A percentile compares a stretch with the other conserved stretches of the same genome.
phyloP scores from a whole-genome alignment of 2,329 filamentous ascomycete species.

The Teratosphaeria epicoccoides region DNA sequence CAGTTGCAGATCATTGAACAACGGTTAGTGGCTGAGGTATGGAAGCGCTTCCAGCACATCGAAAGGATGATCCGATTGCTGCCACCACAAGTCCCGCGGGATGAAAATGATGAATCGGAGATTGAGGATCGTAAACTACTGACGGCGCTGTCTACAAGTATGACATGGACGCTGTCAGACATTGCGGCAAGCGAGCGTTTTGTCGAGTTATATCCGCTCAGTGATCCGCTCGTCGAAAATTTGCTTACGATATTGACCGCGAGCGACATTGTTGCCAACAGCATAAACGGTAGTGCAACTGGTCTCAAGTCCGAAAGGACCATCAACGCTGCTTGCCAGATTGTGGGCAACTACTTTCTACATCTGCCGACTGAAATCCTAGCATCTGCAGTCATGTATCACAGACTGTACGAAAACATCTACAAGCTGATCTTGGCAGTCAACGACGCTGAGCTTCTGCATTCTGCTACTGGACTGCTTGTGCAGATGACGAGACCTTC shows the following conservation, averaged over 20 bases:
- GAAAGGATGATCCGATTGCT: constrained; percentile 2
- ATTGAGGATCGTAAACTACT: constrained; percentile 13
- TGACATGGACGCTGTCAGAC: constrained; percentile 23
- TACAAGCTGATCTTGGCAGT: constrained; percentile 1
- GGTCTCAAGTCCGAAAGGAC: background rate
- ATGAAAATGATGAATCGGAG: constrained; percentile 1
- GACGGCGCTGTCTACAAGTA: constrained; percentile 14
- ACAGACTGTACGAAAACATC: constrained; percentile 4
- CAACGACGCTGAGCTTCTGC: constrained; percentile 15
- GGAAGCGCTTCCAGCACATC: constrained; percentile 12
- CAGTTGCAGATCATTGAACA: constrained; percentile 13
- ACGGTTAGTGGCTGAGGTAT: constrained; percentile 9
- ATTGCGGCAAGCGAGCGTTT: constrained; percentile 17
- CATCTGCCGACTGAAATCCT: constrained; percentile 4
- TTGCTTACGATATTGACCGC: background rate
- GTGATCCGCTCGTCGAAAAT: constrained; percentile 2
- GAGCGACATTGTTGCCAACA: constrained; percentile 1
- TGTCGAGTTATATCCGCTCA: constrained; percentile 4
- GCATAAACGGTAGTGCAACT: background rate
- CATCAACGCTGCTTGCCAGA: constrained; percentile 17
- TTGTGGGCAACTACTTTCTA: constrained; percentile 22
- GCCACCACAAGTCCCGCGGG: background rate
- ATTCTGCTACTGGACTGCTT: constrained; percentile 21
- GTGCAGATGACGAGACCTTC: constrained; percentile 19
- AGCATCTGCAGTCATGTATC: constrained; percentile 6